Evolutionary conservation across 805 yeast species (phyloP).

Genomic region (Osmozyma mogii): DNA sequence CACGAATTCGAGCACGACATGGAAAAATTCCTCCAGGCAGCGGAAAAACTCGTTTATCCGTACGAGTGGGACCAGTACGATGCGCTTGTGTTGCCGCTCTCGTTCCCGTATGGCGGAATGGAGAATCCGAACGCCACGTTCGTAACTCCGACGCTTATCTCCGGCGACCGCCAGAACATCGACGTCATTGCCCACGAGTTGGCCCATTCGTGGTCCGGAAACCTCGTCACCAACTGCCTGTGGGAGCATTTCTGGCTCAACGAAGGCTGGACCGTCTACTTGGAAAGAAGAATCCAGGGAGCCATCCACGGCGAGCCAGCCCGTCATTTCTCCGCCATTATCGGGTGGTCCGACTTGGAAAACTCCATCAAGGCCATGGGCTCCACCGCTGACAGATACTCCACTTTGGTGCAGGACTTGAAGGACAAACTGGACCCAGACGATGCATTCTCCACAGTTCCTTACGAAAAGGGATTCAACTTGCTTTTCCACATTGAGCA

Average conservation of each 20-base stretch:
- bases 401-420: slow-evolving; percentile 63
- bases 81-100: slow-evolving; percentile 69
- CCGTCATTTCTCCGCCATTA: slow-evolving; percentile 75
- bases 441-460: slow-evolving; percentile 80
- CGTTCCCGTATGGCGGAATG: slow-evolving; percentile 89
- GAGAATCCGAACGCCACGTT: slow-evolving; percentile 89
- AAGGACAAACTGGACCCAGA: slow-evolving; percentile 74
- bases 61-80: slow-evolving; percentile 85
- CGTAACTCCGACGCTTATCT: slow-evolving; percentile 80
- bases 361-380: slow-evolving; percentile 63
- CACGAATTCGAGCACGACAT: slow-evolving; percentile 76
- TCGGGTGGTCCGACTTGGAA: slow-evolving; percentile 81
- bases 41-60: slow-evolving; percentile 66
- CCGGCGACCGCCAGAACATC: slow-evolving; percentile 79
- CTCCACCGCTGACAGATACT: slow-evolving; percentile 40
- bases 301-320: slow-evolving; percentile 69
- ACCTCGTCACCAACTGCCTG: slow-evolving; percentile 79
- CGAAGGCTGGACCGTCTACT: slow-evolving; percentile 94
- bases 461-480: slow-evolving; percentile 86
- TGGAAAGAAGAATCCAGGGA: slow-evolving; percentile 78
- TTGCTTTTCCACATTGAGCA: slow-evolving; percentile 69
- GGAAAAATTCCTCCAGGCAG: slow-evolving; percentile 70
- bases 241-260: slow-evolving; percentile 95
- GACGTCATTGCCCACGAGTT: slow-evolving; percentile 90
- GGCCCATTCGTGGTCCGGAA: slow-evolving; percentile 91